These are phyloP conservation scores for Sphagnum magellanicum DNA, from an alignment of 228 moss, liverwort and hornwort species.

Conservation along the genomic window DNA sequence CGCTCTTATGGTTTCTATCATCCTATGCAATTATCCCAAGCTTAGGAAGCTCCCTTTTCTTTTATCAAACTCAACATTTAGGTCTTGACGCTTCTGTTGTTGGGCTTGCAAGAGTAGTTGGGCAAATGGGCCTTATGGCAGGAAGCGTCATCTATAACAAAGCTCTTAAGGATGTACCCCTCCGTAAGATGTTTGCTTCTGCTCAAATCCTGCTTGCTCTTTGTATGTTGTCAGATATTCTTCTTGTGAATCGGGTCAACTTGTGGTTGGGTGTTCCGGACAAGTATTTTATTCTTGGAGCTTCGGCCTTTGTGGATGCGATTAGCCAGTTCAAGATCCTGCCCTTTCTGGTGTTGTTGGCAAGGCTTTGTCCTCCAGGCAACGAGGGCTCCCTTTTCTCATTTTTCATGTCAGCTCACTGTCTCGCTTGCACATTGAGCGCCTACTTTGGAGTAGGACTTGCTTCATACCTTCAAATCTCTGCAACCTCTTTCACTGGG, in stretches of 20 bases:
- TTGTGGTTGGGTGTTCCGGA: conserved; percentile 26
- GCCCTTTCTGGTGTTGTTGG: conserved; percentile 16
- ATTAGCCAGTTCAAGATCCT: conserved; percentile 18
- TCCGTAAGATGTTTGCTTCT: conserved; percentile 26
- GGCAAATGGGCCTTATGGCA: conserved; percentile 31
- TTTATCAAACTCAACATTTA: conserved; percentile 31
- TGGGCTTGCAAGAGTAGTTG: conserved; percentile 33
- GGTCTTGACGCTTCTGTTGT: conserved; percentile 24
- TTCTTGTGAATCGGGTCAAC: conserved; percentile 40
- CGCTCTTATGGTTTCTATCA: conserved; percentile 37
- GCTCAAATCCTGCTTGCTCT: conserved; percentile 32
- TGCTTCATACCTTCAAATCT: conserved; percentile 11
- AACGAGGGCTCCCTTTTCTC: conserved; percentile 16
- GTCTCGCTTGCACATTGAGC: conserved; percentile 7
- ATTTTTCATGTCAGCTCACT: conserved; percentile 19
- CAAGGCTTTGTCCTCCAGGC: conserved; percentile 16
- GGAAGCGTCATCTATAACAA: conserved; percentile 32
- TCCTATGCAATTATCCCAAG: conserved; percentile 37
- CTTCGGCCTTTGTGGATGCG: conserved; percentile 14
- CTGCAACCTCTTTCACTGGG: conserved; percentile 7
- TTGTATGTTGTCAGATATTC: conserved; percentile 35
- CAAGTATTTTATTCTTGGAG: conserved; percentile 25
- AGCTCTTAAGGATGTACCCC: conserved; percentile 21
- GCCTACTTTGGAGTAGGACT: conserved; percentile 15
- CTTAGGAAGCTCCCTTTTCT: conserved; percentile 35